Base-by-base conservation (phyloP, 768 basidiomycete species). In the Leccinum subgranulosum region DNA sequence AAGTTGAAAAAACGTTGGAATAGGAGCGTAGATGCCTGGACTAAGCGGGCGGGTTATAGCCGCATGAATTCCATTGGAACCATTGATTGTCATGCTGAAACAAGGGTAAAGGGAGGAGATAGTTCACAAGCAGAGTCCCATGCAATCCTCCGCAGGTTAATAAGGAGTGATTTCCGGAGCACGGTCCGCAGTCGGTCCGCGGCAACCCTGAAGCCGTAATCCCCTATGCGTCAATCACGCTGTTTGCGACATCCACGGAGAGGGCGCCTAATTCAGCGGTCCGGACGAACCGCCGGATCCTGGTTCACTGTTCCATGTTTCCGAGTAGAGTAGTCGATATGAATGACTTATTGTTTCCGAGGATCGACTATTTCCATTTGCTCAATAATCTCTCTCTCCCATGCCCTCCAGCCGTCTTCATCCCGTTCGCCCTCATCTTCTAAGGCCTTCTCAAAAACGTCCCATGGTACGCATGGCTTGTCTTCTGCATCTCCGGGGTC, bases 381-480 rank as follows among this genome's bases (percentile, higher is more conserved):
- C 58, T 84, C 81, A 48, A 94, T 75, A 49, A 98, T 80, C 66
- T 85, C 85, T 56, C 83, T 76, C 73, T 98, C 96, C 96, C 96
- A 98, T 54, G 81, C 78, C 41, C 66, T 75, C 81, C 84, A 85
- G 0, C 88, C 91, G 29, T 87, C 85, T 59, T 79, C 83, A 64
- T 84, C 88, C 36, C 74, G 74, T 60, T 84, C 84, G 12, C 84
- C 84, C 53, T 70, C 70, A 36, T 72, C 74, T 55, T 76, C 69
- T 50, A 81, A 64, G 9, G 90, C 91, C 49, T 77, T 79, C 61
- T 83, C 76, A 62, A 94, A 86, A 19, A 87, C 78, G 28, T 85
- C 81, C 86, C 93, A 92, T 23, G 90, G 83, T 14, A 90, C 77
- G 69, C 87, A 94, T 48, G 72, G 73, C 19, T 67, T 76, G 59